Conservation (phyloP, 441 rosid genomes). For the Euphorbia celastroides region DNA sequence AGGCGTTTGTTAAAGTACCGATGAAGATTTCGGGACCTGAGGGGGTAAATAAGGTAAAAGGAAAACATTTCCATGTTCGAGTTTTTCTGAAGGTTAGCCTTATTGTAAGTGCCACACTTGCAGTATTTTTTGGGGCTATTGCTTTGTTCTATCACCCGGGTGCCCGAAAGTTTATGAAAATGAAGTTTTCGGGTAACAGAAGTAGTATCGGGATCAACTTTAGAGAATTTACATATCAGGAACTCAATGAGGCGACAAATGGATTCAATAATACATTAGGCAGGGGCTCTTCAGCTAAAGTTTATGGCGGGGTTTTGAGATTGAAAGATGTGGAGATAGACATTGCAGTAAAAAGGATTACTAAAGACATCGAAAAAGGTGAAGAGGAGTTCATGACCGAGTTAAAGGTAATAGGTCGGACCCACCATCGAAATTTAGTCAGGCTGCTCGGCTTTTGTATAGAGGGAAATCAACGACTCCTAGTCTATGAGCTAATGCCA, state of each 20-base stretch:
- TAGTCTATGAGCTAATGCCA: slow-evolving; percentile 25
- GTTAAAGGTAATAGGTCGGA: slow-evolving; percentile 23
- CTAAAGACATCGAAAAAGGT: slow-evolving; percentile 15
- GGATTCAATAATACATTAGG: slow-evolving; percentile 21
- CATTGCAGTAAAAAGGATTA: slow-evolving; percentile 22
- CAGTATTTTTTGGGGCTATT: slow-evolving; percentile 17
- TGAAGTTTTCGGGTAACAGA: background rate
- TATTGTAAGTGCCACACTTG: slow-evolving; percentile 18
- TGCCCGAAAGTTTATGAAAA: background rate
- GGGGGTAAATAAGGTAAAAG: background rate
- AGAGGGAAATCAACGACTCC: slow-evolving; percentile 14
- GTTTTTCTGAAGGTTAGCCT: slow-evolving; percentile 16
- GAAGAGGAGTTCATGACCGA: slow-evolving; percentile 25
- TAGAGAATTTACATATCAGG: slow-evolving; percentile 22
- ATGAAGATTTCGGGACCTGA: slow-evolving; percentile 12
- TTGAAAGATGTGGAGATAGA: slow-evolving; percentile 10
- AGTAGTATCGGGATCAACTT: slow-evolving; percentile 22
- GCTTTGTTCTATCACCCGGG: slow-evolving; percentile 26
- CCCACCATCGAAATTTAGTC: slow-evolving; percentile 22
- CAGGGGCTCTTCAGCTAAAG: slow-evolving; percentile 27
- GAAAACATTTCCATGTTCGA: background rate
- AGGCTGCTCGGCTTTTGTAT: slow-evolving; percentile 25
- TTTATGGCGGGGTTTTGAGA: slow-evolving; percentile 21
- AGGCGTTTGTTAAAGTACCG: slow-evolving; percentile 28
- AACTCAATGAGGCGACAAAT: slow-evolving; percentile 20